A percentile compares a stretch with the other conserved stretches of the same genome.
phyloP scores from a whole-genome alignment of 805 yeast genomes.

The Ogataea polymorpha region DNA sequence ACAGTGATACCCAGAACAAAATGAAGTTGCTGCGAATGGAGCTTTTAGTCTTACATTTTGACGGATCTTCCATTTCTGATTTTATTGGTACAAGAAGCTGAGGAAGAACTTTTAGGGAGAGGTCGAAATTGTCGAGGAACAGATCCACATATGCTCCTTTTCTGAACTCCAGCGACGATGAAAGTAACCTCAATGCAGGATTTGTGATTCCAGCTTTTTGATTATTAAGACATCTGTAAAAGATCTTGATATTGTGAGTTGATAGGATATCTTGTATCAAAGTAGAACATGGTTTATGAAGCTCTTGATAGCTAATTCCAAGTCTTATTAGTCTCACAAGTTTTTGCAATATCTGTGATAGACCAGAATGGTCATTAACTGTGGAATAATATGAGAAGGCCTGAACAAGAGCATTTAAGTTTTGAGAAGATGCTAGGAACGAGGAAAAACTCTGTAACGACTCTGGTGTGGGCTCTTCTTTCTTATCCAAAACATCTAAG shows the following conservation, averaged over 20 bases:
- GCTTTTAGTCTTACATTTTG: slow-evolving; percentile 33
- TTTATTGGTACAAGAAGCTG: slow-evolving; percentile 55
- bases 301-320: slow-evolving; percentile 17
- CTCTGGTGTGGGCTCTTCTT: slow-evolving; percentile 26
- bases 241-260: slow-evolving; percentile 52
- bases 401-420: slow-evolving; percentile 34
- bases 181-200: slow-evolving; percentile 58
- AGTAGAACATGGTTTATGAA: slow-evolving; percentile 30
- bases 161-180: slow-evolving; percentile 46
- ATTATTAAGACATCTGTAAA: slow-evolving; percentile 65
- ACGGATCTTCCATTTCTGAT: slow-evolving; percentile 41
- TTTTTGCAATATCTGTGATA: slow-evolving; percentile 42
- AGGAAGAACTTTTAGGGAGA: slow-evolving; percentile 57
- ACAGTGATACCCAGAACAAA: slow-evolving; percentile 55
- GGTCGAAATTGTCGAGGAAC: slow-evolving; percentile 65
- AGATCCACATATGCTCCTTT: slow-evolving; percentile 52
- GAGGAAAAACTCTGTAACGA: slow-evolving; percentile 19
- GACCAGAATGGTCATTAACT: slow-evolving; percentile 49
- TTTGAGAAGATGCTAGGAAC: slow-evolving; percentile 31
- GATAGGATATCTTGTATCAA: slow-evolving; percentile 52
- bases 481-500: slow-evolving; percentile 14
- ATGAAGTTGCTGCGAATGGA: slow-evolving; percentile 61
- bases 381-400: slow-evolving; percentile 43
- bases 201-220: slow-evolving; percentile 56
- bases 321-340: slow-evolving; percentile 37